A percentile compares a stretch with the other conserved stretches of the same genome.
Evolutionary conservation across 441 rosid genomes (phyloP).

Genomic region (Adansonia gregorii): DNA sequence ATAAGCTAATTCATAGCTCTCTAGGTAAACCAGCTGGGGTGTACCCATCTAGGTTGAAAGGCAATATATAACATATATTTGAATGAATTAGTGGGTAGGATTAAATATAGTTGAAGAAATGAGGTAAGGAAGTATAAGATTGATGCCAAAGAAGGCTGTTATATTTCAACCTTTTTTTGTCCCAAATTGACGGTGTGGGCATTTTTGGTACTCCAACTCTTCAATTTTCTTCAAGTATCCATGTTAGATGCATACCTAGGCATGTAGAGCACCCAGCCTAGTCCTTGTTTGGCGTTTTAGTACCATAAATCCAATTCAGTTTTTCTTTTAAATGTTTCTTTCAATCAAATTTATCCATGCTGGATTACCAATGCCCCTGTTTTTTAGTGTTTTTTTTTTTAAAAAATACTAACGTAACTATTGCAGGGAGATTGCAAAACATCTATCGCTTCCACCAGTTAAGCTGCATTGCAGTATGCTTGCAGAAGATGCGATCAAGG

Average conservation of each 20-base stretch:
- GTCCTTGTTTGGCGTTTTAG: not conserved
- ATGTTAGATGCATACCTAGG: too few relatives aligned
- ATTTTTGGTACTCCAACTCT: too few relatives aligned
- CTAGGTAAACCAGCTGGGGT: not conserved
- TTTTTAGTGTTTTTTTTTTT: not conserved
- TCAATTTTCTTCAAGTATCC: too few relatives aligned
- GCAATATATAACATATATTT: not conserved
- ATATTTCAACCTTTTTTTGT: too few relatives aligned
- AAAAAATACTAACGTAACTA: not conserved
- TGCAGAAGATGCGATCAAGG: conserved; percentile 98
- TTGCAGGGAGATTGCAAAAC: conserved; percentile 83
- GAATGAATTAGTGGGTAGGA: not conserved
- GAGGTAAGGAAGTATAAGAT: conserved; percentile 1
- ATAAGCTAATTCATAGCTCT: not conserved
- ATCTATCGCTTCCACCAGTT: conserved; percentile 94
- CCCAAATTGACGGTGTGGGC: not conserved
- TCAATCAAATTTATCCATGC: not conserved
- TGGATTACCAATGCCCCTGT: not conserved
- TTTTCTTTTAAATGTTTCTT: conserved; percentile 5
- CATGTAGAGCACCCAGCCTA: not conserved
- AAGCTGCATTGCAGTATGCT: conserved; percentile 99
- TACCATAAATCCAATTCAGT: not conserved
- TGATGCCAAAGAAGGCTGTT: not conserved
- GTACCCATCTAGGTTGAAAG: not conserved
- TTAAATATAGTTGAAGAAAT: not conserved